Evolutionary conservation across 2,329 filamentous ascomycete genomes (phyloP).

Genomic region (Ophiostoma sp.): DNA sequence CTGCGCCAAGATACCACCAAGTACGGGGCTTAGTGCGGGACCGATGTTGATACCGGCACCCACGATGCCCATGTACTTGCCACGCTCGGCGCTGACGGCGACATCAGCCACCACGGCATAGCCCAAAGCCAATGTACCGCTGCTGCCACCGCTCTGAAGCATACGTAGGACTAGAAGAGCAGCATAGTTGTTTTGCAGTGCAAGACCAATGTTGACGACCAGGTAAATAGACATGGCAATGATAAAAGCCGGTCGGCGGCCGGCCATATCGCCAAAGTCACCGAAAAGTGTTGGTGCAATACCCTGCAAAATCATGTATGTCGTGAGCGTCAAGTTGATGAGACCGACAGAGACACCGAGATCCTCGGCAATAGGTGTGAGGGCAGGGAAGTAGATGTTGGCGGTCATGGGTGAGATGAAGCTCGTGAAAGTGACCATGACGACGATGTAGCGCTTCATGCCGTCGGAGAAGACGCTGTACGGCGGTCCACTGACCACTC

Average conservation of each 20-base stretch:
- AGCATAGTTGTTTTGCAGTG: constrained; percentile 57
- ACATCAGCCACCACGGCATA: constrained; percentile 73
- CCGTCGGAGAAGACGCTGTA: constrained; percentile 44
- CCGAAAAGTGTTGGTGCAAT: constrained; percentile 62
- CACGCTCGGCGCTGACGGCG: constrained; percentile 66
- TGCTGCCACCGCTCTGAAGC: constrained; percentile 64
- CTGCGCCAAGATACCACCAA: constrained; percentile 64
- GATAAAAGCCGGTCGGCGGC: constrained; percentile 62
- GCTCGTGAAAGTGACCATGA: constrained; percentile 54
- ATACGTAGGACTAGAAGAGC: constrained; percentile 62
- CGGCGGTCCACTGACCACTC: constrained; percentile 42
- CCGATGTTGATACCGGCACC: constrained; percentile 59
- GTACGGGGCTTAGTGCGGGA: constrained; percentile 56
- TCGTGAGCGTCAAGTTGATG: constrained; percentile 56
- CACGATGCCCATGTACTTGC: constrained; percentile 71
- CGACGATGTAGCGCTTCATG: constrained; percentile 54
- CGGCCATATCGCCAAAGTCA: constrained; percentile 61
- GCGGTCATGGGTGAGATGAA: constrained; percentile 60
- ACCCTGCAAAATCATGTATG: constrained; percentile 65
- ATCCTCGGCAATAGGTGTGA: constrained; percentile 42
- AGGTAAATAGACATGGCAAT: constrained; percentile 59
- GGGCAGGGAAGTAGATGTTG: constrained; percentile 56
- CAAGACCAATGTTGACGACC: constrained; percentile 59
- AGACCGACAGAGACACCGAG: constrained; percentile 43
- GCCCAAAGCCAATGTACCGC: constrained; percentile 68